Conservation (phyloP, 164 flowering plant species). For the Annona squamosa region DNA sequence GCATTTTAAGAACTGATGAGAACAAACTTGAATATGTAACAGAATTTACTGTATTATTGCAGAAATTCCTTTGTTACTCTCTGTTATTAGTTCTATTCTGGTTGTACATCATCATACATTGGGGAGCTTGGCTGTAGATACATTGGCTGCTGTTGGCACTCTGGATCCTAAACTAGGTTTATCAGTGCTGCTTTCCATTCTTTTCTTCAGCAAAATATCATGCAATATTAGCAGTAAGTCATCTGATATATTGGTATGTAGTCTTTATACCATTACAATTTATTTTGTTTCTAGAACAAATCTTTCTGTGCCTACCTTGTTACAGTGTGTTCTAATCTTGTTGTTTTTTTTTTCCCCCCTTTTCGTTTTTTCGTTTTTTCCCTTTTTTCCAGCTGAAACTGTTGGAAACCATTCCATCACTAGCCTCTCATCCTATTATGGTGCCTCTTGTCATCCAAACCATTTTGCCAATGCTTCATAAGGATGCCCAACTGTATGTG, state of each 20-base stretch:
- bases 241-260: conserved; percentile 47
- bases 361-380: too few relatives aligned
- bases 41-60: conserved; percentile 6
- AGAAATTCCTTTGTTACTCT: conserved; percentile 59
- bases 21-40: too few relatives aligned
- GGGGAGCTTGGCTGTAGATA: conserved; percentile 50
- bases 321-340: background rate
- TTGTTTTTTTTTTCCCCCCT: background rate
- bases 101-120: conserved; percentile 51
- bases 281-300: background rate
- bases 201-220: conserved; percentile 54
- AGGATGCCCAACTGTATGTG: conserved; percentile 51
- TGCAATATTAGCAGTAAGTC: conserved; percentile 21
- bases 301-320: conserved; percentile 1
- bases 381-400: conserved; percentile 57
- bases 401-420: conserved; percentile 66
- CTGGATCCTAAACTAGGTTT: conserved; percentile 68
- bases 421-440: conserved; percentile 79
- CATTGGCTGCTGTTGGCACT: conserved; percentile 45
- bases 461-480: conserved; percentile 72
- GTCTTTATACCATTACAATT: background rate
- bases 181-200: conserved; percentile 48
- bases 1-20: too few relatives aligned
- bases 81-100: conserved; percentile 45
- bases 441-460: conserved; percentile 72